These are phyloP conservation scores for Torulaspora maleeae DNA, from an alignment of 805 yeast genomes.

Conservation along the genomic window DNA sequence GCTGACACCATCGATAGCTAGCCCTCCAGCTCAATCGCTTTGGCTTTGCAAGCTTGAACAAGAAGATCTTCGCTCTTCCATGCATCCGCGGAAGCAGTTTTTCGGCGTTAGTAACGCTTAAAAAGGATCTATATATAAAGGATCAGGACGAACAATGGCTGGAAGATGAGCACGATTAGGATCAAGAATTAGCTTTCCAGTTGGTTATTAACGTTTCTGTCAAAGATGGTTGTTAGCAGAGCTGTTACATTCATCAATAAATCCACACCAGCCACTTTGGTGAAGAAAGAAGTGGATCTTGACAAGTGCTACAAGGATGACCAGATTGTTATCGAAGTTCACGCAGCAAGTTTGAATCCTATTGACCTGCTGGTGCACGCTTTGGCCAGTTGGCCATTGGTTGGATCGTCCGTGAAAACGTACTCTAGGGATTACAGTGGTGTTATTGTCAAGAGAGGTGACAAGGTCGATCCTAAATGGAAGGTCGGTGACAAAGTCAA, in stretches of 20 bases:
- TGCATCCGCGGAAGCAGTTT: too few relatives aligned
- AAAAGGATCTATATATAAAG: too few relatives aligned
- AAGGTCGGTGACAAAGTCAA: constrained; percentile 29
- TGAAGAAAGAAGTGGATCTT: constrained; percentile 23
- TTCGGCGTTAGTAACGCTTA: too few relatives aligned
- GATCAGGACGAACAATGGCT: neutral
- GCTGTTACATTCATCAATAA: constrained; percentile 25
- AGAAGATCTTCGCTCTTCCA: too few relatives aligned
- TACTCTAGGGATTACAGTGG: constrained; percentile 32
- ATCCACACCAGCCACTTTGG: constrained; percentile 18
- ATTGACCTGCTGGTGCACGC: constrained; percentile 23
- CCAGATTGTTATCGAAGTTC: constrained; percentile 29
- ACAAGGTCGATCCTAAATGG: constrained; percentile 20
- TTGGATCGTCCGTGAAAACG: constrained; percentile 17
- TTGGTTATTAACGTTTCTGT: neutral
- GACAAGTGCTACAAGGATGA: constrained; percentile 21
- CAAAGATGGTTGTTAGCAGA: constrained; percentile 18
- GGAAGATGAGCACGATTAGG: neutral
- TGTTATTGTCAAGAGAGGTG: constrained; percentile 27
- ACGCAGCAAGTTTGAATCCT: constrained; percentile 34
- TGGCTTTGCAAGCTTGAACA: too few relatives aligned
- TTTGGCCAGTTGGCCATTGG: constrained; percentile 11
- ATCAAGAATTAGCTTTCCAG: too few relatives aligned
- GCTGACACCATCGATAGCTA: too few relatives aligned
- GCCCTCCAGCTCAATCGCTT: too few relatives aligned